Evolutionary conservation across 495 filamentous ascomycete genomes (phyloP).

Genomic region (Talaromyces proteolyticus): DNA sequence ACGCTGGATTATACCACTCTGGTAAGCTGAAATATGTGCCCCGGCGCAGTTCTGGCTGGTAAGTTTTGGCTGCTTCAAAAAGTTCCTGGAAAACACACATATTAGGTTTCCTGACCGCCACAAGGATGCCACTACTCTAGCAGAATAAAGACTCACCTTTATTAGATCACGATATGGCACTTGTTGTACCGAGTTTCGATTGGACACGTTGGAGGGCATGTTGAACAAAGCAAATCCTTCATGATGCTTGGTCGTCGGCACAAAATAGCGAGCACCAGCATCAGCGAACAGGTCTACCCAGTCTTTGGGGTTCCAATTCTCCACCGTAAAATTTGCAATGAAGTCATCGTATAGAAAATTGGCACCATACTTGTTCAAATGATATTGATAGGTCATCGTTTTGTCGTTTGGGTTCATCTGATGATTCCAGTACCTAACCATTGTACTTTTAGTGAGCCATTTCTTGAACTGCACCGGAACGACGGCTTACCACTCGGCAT

Average conservation of each 20-base stretch:
- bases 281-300: constrained; percentile 54
- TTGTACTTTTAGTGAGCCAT: background rate
- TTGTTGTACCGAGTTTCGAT: background rate
- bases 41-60: constrained; percentile 35
- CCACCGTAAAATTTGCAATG: constrained; percentile 46
- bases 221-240: constrained; percentile 51
- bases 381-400: constrained; percentile 41
- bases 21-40: constrained; percentile 46
- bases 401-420: constrained; percentile 18
- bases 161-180: background rate
- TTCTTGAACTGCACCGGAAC: background rate
- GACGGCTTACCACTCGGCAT: constrained; percentile 45
- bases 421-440: constrained; percentile 29
- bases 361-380: constrained; percentile 42
- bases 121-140: no score
- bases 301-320: constrained; percentile 38
- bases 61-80: constrained; percentile 39
- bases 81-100: no score
- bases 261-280: constrained; percentile 50
- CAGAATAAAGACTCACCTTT: no score
- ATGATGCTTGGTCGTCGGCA: constrained; percentile 47
- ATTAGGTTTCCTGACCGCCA: no score
- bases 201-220: constrained; percentile 25
- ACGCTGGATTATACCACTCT: constrained; percentile 52
- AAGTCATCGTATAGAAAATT: constrained; percentile 51